Base-by-base conservation (phyloP, 2,329 filamentous ascomycete genomes). In the Hymenoscyphus repandus region DNA sequence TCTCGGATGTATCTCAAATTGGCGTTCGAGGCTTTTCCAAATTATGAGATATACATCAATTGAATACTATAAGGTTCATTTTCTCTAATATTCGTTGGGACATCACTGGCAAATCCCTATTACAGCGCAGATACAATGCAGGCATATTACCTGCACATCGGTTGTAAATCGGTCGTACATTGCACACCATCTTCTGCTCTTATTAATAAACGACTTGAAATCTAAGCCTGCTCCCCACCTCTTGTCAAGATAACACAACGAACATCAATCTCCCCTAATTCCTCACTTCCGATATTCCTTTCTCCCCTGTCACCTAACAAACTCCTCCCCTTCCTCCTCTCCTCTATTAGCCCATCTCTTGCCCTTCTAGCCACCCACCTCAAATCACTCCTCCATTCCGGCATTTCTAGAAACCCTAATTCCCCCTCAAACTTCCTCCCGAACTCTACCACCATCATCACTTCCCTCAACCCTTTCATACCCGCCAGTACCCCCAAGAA, bases 391-490 rank as follows among this genome's bases (percentile, higher is more conserved):
- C 59, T 59, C 58, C 59, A 61, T 42, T 52, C 47, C 1, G 59
- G 61, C 11, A 47, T 50, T 12, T 51, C 57, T 46, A 58, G 49
- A 47, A 55, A 63, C 9, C 42, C 56, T 45, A 52, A 41, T 17
- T 53, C 51, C 2, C 51, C 58, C 40, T 46, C 44, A 48, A 56
- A 61, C 20, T 17, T 15, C 33, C 59, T 41, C n/a, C 58, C 60
- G 53, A 61, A 63, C 48, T 63, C 61, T 7, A 62, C 55, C n/a
- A 63, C 61, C 31, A 63, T 45, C 30, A 39, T 42, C 18, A 63
- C 43, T 34, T 57, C 55, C 30, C 40, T 53, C 11, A 62, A 18
- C 6, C 38, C 42, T 20, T 44, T 58, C 57, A 63, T 58, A 17
- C 51, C 40, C 12, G 50, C 57, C 18, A 63, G 37, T 0, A 58